Evolutionary conservation across 352 stramenopile genomes (phyloP).

Genomic region (Phytophthora multivora): DNA sequence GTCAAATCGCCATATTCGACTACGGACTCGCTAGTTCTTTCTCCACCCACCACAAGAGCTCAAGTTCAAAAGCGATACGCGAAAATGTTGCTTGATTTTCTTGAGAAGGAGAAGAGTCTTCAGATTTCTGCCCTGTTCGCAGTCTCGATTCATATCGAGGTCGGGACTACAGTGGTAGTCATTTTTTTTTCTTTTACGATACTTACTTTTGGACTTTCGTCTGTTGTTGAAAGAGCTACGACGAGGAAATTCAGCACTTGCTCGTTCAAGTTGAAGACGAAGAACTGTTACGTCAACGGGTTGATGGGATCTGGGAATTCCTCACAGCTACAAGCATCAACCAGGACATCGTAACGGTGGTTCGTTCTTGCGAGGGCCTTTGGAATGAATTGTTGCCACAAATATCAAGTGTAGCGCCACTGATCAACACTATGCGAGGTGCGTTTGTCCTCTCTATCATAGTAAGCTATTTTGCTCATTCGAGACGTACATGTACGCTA

Average conservation of each 20-base stretch:
- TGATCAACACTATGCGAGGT: constrained; percentile 28
- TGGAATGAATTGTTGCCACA: constrained; percentile 26
- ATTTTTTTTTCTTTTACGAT: too few relatives aligned
- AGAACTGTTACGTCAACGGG: constrained; percentile 24
- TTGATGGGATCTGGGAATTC: constrained; percentile 25
- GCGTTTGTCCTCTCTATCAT: not conserved
- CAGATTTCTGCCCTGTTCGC: constrained; percentile 15
- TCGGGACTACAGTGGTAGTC: too few relatives aligned
- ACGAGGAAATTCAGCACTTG: constrained; percentile 33
- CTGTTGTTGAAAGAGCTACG: constrained; percentile 19
- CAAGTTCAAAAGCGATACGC: constrained; percentile 26
- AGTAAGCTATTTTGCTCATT: too few relatives aligned
- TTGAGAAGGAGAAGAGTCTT: constrained; percentile 22
- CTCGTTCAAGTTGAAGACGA: constrained; percentile 41
- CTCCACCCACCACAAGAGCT: constrained; percentile 1
- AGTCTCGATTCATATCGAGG: constrained; percentile 34
- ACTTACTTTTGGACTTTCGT: not conserved
- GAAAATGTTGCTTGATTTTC: constrained; percentile 31
- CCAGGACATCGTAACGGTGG: constrained; percentile 12
- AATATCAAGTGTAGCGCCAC: constrained; percentile 4
- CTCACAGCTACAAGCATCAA: constrained; percentile 17
- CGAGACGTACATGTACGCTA: too few relatives aligned
- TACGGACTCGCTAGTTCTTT: constrained; percentile 1
- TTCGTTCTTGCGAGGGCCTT: constrained; percentile 11
- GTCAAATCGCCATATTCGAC: constrained; percentile 5